Base-by-base conservation (phyloP, 306 rosid genomes). In the Ormosia emarginata region DNA sequence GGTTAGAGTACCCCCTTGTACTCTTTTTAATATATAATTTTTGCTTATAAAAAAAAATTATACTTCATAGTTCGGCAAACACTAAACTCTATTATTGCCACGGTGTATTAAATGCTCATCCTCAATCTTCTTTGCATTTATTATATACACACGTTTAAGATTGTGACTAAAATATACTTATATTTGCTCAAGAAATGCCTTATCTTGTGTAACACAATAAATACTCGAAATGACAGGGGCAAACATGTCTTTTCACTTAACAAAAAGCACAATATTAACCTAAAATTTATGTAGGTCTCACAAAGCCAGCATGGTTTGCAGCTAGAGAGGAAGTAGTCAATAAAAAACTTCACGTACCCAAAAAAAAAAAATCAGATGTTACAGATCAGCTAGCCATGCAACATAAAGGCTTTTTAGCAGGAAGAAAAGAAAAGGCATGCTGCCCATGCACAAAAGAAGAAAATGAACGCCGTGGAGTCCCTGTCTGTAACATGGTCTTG, bases 31-130 rank as follows among this genome's bases (percentile, higher is more conserved):
- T n/a, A n/a, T n/a, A n/a, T n/a, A n/a, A n/a, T n/a, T n/a, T n/a
- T n/a, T n/a, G n/a, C n/a, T n/a, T n/a, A n/a, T n/a, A n/a, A n/a
- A n/a, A n/a, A n/a, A n/a, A n/a, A n/a, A n/a, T n/a, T n/a, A n/a
- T 15, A 67, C 49, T 39, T 77, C 33, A 56, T 67, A 79, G 79
- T 83, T 76, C 52, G 79, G 77, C 85, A 63, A 76, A 75, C 85
- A 65, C 85, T 79, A 18, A 86, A 73, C 91, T 88, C 90, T 77
- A 88, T 85, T 86, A 86, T 85, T 86, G 89, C 34, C 84, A 13
- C 32, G 61, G 34, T 70, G 55, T 53, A 79, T 84, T 87, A 53
- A 90, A 87, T 85, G 86, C 79, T 77, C 77, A 3, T 53, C 84
- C 59, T 40, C 85, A 71, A 76, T 64, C 68, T 59, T 62, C 75